Percentiles rank a stretch among this genome's conserved stretches.
Conservation (phyloP, 768 basidiomycete genomes). For the Trametes cubensis region DNA sequence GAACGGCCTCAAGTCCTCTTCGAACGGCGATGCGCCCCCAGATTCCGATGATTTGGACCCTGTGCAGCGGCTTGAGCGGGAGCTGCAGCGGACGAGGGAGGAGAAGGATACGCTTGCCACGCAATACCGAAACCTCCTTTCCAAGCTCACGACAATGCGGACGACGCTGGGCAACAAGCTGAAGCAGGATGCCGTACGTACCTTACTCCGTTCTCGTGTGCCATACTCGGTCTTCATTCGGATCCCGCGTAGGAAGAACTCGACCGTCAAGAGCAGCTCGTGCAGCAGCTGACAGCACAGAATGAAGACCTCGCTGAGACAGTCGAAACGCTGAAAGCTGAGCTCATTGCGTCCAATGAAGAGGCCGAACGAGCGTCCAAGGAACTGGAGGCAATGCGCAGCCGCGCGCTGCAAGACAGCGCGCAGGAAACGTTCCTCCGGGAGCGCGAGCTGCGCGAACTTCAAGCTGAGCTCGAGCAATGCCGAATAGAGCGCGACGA, state of each 20-base stretch:
- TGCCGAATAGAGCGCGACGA: constrained; percentile 81
- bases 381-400: constrained; percentile 72
- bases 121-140: constrained; percentile 85
- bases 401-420: constrained; percentile 63
- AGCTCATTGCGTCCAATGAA: constrained; percentile 73
- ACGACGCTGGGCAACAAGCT: constrained; percentile 92
- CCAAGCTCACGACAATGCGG: constrained; percentile 91
- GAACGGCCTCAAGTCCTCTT: constrained; percentile 31
- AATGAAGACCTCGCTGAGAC: constrained; percentile 74
- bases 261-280: constrained; percentile 84
- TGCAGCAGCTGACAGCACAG: constrained; percentile 76
- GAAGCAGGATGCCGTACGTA: constrained; percentile 89
- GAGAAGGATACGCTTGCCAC: constrained; percentile 88
- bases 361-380: constrained; percentile 71
- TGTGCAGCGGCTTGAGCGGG: constrained; percentile 63
- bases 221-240: constrained; percentile 12
- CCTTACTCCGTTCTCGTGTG: neutral
- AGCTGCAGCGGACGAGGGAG: constrained; percentile 72
- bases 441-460: constrained; percentile 81
- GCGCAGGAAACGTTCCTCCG: constrained; percentile 69
- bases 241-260: constrained; percentile 84
- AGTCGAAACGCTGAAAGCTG: constrained; percentile 77
- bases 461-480: constrained; percentile 85
- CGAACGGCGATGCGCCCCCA: constrained; percentile 29
- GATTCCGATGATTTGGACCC: constrained; percentile 51